Evolutionary conservation across 2,329 filamentous ascomycete genomes (phyloP), one percentile per base, ranked within the genome.

Genomic region (Dothideomycetes sp.): DNA sequence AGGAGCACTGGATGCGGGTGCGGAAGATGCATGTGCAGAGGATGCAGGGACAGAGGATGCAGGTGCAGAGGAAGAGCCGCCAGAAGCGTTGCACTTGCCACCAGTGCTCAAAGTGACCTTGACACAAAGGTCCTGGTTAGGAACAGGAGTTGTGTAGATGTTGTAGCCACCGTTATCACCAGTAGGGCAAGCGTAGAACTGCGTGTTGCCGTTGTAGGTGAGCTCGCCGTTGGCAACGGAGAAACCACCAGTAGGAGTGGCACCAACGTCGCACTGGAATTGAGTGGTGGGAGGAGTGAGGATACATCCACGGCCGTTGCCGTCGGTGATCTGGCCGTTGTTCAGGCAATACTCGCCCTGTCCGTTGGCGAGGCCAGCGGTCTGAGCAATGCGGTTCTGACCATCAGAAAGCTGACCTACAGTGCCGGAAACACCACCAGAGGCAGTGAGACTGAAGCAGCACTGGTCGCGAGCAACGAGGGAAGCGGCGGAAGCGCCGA

Each of bases 121-220:
- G 11, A 41, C 41, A 22, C 49, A 52, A 19, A 45, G 41, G 11
- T 34, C 30, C 47, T 52, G 47, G 29, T 34, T 37, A n/a, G 36
- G 17, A 5, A 47, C 37, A n/a, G 47, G 43, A 11, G 27, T 35
- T 32, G 47, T 45, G 47, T 51, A 51, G 36, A 51, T 45, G 40
- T 51, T 73, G 56, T 65, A 72, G 42, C 71, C 65, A 27, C 63
- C 62, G n/a, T 61, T 52, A 35, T 69, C 64, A 5, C 65, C 67
- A 30, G 74, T 75, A 29, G 69, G 64, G 51, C 77, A 81, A 35
- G 74, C 71, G 50, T 72, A 73, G 53, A 80, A 81, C 22, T 58
- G 57, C 2, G 62, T 54, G 47, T 62, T 66, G 31, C 66, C 68
- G 30, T 70, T 59, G 55, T 68, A 73, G 2, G 62, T 62, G 14